Evolutionary conservation across 371 early-diverging fungal genomes (phyloP), one percentile per base, ranked within the genome.

Genomic region (Capillidium heterosporum): DNA sequence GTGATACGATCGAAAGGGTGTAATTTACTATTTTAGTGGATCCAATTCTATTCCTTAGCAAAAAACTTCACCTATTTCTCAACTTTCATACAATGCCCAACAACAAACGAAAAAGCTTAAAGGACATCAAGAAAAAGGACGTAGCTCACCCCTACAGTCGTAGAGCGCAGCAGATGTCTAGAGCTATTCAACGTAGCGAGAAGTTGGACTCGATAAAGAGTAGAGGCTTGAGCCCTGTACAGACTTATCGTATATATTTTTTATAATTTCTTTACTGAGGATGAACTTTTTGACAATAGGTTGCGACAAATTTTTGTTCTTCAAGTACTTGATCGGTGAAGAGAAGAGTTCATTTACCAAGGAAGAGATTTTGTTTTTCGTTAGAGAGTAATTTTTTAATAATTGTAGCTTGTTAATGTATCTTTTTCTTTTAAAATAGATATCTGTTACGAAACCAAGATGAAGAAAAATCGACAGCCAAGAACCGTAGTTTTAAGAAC

Each of bases 11-110:
- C n/a, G n/a, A n/a, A n/a, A n/a, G n/a, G n/a, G n/a, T n/a, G n/a
- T n/a, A n/a, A n/a, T n/a, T n/a, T n/a, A n/a, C n/a, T n/a, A n/a
- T n/a, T n/a, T n/a, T n/a, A n/a, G n/a, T n/a, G n/a, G n/a, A n/a
- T n/a, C n/a, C n/a, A n/a, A n/a, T n/a, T n/a, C n/a, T n/a, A n/a
- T n/a, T n/a, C n/a, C n/a, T n/a, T n/a, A n/a, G n/a, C n/a, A n/a
- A n/a, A n/a, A n/a, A n/a, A n/a, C n/a, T n/a, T n/a, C n/a, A n/a
- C n/a, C n/a, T n/a, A n/a, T 35, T 35, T 35, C 35, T 35, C n/a
- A 19, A 35, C 21, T 47, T 65, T 65, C 17, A 61, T 61, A 64
- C 61, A 64, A 57, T 66, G 64, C 26, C 67, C 59, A 32, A 67
- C 53, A 58, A 63, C 32, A 32, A 62, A 19, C 46, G 59, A 48